Percentiles rank a stretch among this genome's conserved stretches.
These are phyloP conservation scores for Mortierella sp. DNA, from an alignment of 371 early-diverging fungal species.

Conservation along the genomic window DNA sequence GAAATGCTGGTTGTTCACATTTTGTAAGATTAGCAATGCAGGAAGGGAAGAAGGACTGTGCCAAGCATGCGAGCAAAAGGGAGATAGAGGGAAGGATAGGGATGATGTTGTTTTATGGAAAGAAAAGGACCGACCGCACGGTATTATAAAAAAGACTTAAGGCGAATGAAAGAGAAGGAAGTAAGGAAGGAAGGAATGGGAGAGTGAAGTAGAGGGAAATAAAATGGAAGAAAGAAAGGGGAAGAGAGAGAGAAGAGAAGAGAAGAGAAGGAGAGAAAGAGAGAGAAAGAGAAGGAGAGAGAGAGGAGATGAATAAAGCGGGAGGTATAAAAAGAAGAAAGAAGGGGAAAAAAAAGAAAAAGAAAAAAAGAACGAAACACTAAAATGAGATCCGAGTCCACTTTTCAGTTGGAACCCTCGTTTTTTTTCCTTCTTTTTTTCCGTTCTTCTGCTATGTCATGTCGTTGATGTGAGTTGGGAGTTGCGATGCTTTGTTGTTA, in stretches of 20 bases:
- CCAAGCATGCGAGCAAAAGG: background rate
- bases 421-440: background rate
- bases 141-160: background rate
- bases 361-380: background rate
- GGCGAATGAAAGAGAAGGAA: background rate
- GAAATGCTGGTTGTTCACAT: background rate
- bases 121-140: background rate
- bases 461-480: background rate
- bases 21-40: conserved; percentile 13
- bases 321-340: background rate
- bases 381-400: background rate
- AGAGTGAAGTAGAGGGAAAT: background rate
- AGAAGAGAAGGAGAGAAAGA: background rate
- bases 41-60: background rate
- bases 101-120: too few relatives aligned
- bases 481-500: background rate
- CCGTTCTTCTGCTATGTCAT: background rate
- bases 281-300: background rate
- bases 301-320: too few relatives aligned
- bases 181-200: background rate
- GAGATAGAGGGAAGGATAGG: background rate
- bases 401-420: conserved; percentile 17
- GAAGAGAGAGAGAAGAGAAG: background rate
- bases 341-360: background rate
- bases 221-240: background rate